Evolutionary conservation across 306 rosid species (phyloP), one percentile per base, ranked within the genome.

Genomic region (Rosa chinensis): DNA sequence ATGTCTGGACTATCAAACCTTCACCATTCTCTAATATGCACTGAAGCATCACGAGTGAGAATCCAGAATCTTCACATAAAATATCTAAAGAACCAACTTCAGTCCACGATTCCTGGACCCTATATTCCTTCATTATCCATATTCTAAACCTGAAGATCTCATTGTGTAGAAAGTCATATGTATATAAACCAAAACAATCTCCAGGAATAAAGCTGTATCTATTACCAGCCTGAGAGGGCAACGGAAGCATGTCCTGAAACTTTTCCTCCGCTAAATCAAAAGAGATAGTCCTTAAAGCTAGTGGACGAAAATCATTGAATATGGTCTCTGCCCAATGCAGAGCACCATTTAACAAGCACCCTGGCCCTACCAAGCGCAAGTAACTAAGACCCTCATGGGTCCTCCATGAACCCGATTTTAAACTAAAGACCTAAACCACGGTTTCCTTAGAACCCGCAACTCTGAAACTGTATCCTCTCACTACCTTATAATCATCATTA

Each of bases 181-280:
- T 53, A 53, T 53, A 53, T 6, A 56, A 11, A 16, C 23, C 5
- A 8, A 56, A 0, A 56, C 62, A n/a, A 56, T 56, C 25, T 56
- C 62, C 25, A 18, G 10, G 23, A 16, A 2, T 20, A 20, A n/a
- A 14, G 18, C 2, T 2, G 17, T 4, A 14, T 2, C 14, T 47
- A 49, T 13, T 2, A 12, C 55, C 2, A 0, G 55, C 55, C 12
- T 11, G 25, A 56, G 7, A 56, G 3, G 62, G 25, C 62, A 56
- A 56, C 18, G 62, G 4, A 7, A 56, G 3, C 28, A n/a, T 16
- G 28, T 56, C 62, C 25, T 56, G 3, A n/a, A 70, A 45, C 16
- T 70, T 70, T 39, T 70, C 56, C 20, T 70, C 74, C 0, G 12
- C 74, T 45, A 44, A 45, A 45, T 70, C 74, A 7, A 70, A 70